These are phyloP conservation scores for Fusarium temperatum DNA, from an alignment of 2,329 filamentous ascomycete genomes.

Conservation along the genomic window DNA sequence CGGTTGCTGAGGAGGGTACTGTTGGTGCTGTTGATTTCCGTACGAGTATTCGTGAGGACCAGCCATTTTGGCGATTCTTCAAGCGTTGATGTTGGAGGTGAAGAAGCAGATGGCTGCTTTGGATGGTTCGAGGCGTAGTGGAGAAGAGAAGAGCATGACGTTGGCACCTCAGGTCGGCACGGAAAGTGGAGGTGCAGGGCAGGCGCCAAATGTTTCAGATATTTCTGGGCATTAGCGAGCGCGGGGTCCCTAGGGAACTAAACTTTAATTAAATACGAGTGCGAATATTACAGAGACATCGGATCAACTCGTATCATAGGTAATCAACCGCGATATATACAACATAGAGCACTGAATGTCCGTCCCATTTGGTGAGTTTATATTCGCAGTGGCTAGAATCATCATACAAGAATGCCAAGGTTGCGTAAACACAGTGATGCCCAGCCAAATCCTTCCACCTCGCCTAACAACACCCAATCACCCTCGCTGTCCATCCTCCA, in stretches of 20 bases:
- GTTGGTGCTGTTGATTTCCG: constrained; percentile 5
- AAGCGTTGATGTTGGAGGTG: not conserved
- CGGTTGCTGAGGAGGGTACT: not conserved
- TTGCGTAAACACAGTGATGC: not conserved
- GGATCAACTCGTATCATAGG: not conserved
- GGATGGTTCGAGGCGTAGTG: not conserved
- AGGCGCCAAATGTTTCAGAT: not conserved
- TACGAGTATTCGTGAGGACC: constrained; percentile 17
- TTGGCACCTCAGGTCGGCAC: not conserved
- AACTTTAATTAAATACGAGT: constrained; percentile 22
- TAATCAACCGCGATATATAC: not conserved
- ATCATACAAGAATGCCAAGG: not conserved
- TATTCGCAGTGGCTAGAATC: too few relatives aligned
- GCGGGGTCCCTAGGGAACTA: not conserved
- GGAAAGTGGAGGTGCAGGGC: not conserved
- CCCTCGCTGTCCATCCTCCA: not conserved
- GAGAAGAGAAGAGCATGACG: not conserved
- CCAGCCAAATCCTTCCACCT: not conserved
- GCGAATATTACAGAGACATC: constrained; percentile 1
- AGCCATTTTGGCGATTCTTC: constrained; percentile 5
- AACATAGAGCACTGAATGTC: not conserved
- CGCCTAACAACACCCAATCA: not conserved
- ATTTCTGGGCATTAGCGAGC: not conserved
- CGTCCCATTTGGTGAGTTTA: too few relatives aligned
- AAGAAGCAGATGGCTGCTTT: not conserved